phyloP scores from a whole-genome alignment of 768 basidiomycete genomes.

The Crassisporium funariophilum region DNA sequence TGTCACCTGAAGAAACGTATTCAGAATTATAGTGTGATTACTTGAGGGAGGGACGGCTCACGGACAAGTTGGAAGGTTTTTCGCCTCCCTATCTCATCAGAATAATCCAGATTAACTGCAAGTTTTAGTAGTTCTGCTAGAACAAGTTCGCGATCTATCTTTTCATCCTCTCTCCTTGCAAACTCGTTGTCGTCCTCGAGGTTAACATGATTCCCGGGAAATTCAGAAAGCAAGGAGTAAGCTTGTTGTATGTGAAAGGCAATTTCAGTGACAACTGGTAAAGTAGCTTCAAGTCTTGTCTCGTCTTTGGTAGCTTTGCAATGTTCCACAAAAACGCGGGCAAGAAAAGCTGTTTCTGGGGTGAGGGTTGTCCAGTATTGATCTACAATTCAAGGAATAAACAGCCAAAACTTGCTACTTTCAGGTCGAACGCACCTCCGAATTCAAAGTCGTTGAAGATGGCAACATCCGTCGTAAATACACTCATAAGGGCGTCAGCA shows the following conservation, averaged over 20 bases:
- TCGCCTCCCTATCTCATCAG: conserved; percentile 87
- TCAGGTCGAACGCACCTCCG: conserved; percentile 47
- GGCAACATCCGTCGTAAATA: conserved; percentile 68
- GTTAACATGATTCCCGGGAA: conserved; percentile 20
- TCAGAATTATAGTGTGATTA: not conserved
- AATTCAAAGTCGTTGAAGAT: conserved; percentile 72
- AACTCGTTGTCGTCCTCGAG: conserved; percentile 35
- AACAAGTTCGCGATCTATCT: conserved; percentile 59
- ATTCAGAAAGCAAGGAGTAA: conserved; percentile 55
- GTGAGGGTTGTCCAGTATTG: conserved; percentile 70
- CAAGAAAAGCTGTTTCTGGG: conserved; percentile 79
- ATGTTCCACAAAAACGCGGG: conserved; percentile 80
- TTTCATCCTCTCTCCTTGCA: conserved; percentile 47
- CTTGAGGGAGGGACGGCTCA: conserved; percentile 39
- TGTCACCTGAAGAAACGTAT: conserved; percentile 56
- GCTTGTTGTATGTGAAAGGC: conserved; percentile 73
- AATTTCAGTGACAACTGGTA: conserved; percentile 85
- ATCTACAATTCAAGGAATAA: conserved; percentile 42
- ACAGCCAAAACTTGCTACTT: not conserved
- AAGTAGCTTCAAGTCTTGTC: conserved; percentile 59
- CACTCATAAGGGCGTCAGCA: conserved; percentile 70
- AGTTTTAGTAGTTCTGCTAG: conserved; percentile 82
- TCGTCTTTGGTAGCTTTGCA: conserved; percentile 66
- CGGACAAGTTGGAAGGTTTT: conserved; percentile 88
- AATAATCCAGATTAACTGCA: conserved; percentile 82